phyloP scores from a whole-genome alignment of 2,329 filamentous ascomycete genomes.

The Geosmithia flava region DNA sequence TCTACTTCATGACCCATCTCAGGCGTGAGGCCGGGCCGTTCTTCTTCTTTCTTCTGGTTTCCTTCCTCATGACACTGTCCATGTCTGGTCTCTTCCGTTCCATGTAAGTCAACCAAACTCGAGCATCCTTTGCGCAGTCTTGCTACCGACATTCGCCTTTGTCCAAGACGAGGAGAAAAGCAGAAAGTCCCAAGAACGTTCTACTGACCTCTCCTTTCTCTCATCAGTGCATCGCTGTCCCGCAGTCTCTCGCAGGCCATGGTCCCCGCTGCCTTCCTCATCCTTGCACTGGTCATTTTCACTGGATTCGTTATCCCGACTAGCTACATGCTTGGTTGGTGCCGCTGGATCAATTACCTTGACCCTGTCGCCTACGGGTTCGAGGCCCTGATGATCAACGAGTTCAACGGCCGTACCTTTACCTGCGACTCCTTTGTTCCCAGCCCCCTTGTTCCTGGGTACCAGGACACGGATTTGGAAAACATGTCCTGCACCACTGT shows the following conservation, averaged over 20 bases:
- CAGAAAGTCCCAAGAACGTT: too few relatives aligned
- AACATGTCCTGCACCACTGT: constrained; percentile 33
- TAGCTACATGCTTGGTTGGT: constrained; percentile 41
- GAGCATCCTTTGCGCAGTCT: too few relatives aligned
- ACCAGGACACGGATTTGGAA: constrained; percentile 9
- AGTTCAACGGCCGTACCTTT: constrained; percentile 33
- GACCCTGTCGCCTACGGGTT: constrained; percentile 56
- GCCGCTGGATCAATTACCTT: constrained; percentile 55
- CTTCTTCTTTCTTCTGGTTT: constrained; percentile 32
- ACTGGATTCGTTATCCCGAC: constrained; percentile 36
- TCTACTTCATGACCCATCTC: constrained; percentile 36
- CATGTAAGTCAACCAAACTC: constrained; percentile 9
- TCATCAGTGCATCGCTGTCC: constrained; percentile 24
- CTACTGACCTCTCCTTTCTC: constrained; percentile 2
- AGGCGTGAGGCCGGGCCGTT: constrained; percentile 29
- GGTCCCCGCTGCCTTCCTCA: constrained; percentile 25
- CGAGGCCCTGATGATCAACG: constrained; percentile 54
- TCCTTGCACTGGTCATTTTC: constrained; percentile 19
- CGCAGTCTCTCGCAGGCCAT: constrained; percentile 38
- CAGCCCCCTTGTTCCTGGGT: constrained; percentile 11
- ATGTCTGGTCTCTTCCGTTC: constrained; percentile 52
- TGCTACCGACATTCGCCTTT: too few relatives aligned
- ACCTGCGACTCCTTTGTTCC: constrained; percentile 12
- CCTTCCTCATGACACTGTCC: constrained; percentile 40
- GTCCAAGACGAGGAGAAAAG: too few relatives aligned